Evolutionary conservation across 2,329 filamentous ascomycete genomes (phyloP), one percentile per base, ranked within the genome.

Genomic region (Paecilomyces niveus): DNA sequence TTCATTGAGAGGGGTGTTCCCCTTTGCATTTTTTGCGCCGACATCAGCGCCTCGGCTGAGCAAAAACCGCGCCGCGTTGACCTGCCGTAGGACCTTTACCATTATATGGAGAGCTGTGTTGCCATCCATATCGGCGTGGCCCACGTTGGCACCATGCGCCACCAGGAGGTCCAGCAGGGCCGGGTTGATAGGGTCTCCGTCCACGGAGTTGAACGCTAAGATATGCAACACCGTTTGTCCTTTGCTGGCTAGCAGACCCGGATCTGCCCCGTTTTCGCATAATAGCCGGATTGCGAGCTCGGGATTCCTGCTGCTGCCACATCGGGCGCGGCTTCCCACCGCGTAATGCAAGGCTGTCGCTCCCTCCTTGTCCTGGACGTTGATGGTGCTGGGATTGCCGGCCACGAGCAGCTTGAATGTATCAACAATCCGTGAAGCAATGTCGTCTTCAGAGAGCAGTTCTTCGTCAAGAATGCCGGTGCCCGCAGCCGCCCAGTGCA

Each of bases 1-100:
- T 59, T 61, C 59, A 61, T 68, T 65, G 18, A 68, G 54, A 1
- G 60, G 62, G 45, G 63, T 66, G 26, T 68, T 63, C n/a, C 63
- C 63, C 22, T 60, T 51, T 22, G 55, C 54, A 58, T 64, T 62
- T 51, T 31, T 57, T 15, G 58, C 54, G 13, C 52, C 33, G 53
- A 69, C 45, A 63, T 65, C 59, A 49, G 65, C 62, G 2, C 63
- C 62, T 21, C 35, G 53, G 39, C 45, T 55, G 56, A 68, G 52
- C 2, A 67, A 58, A 59, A 60, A 57, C 39, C 58, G 57, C 18
- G 54, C 64, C 21, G 60, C 60, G 18, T 65, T 53, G 49, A 61
- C 58, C 57, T 69, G 62, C 2, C 54, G 55, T 24, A 67, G n/a
- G 58, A 65, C 60, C 49, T 32, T 61, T n/a, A 65, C 61, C 56